Evolutionary conservation across 2,329 filamentous ascomycete genomes (phyloP), one percentile per base, ranked within the genome.

Genomic region (Penicillium olsonii): DNA sequence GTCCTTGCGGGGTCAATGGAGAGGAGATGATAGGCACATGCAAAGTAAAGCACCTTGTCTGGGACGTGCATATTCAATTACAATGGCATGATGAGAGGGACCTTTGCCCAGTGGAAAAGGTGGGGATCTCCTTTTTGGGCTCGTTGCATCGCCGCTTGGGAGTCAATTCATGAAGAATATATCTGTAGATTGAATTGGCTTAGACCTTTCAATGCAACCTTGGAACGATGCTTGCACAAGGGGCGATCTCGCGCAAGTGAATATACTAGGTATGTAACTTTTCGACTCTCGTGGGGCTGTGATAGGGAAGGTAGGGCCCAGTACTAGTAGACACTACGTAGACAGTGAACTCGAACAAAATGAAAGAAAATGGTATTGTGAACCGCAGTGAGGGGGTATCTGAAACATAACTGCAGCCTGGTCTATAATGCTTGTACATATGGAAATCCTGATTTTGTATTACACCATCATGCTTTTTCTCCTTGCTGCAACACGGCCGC

Each of bases 401-500:
- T 61, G 51, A 54, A 57, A 53, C 43, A 44, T 53, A 46, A 45
- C 48, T 50, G 53, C 54, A 51, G 41, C 37, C 49, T 47, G 40
- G 38, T 44, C 37, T 45, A 55, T 45, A 55, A 57, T 42, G 19
- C 41, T 46, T 42, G 37, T 56, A 58, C 52, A 56, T 57, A 53
- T 49, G 33, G 18, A 42, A 38, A 38, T 38, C 19, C 19, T 37
- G 34, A 20, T 22, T 34, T 19, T 22, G 38, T 8, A 43, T 61
- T 42, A 73, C 39, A 73, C 52, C 66, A 74, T 70, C 69, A 72
- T 74, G 49, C 70, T 74, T 52, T 61, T 68, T 53, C 71, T 64
- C 44, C 71, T 63, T 24, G 66, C 60, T 17, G 61, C 61, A 39
- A 60, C 59, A n/a, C 69, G 64, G 10, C 62, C 60, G n/a, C 67